Conservation (phyloP, 129 eudicot genomes). For the Pulicaria dysenterica region DNA sequence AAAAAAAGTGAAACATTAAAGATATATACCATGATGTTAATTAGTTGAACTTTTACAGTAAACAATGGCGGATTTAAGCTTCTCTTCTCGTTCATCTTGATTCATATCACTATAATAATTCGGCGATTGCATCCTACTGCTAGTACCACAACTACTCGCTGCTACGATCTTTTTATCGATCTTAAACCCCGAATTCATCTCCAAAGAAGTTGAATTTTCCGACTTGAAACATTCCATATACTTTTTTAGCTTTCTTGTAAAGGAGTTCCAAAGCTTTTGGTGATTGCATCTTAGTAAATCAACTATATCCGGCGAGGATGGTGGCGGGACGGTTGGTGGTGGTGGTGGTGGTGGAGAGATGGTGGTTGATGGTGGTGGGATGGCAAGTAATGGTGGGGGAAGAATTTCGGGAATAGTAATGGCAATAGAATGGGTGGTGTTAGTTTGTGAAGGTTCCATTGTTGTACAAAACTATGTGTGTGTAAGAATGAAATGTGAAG, state of each 20-base stretch:
- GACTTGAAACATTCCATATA: slow-evolving; percentile 30
- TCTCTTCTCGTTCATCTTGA: slow-evolving; percentile 44
- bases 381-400: slow-evolving; percentile 3
- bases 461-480: not conserved
- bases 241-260: slow-evolving; percentile 19
- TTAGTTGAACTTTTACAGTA: slow-evolving; percentile 31
- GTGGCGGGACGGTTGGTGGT: slow-evolving; percentile 1
- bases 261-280: slow-evolving; percentile 18
- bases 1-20: too few species aligned
- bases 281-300: slow-evolving; percentile 27
- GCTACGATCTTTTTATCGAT: not conserved
- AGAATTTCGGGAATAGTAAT: not conserved
- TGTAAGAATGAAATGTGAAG: not conserved
- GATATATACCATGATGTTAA: too few species aligned
- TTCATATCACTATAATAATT: slow-evolving; percentile 41
- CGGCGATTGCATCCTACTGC: slow-evolving; percentile 20
- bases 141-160: not conserved
- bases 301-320: slow-evolving; percentile 21
- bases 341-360: slow-evolving; percentile 3
- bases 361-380: slow-evolving; percentile 10
- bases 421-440: not conserved
- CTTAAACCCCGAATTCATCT: slow-evolving; percentile 7
- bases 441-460: slow-evolving; percentile 19
- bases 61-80: slow-evolving; percentile 39
- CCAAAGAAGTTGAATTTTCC: not conserved